Base-by-base conservation (phyloP, 2,329 filamentous ascomycete species). In the Emergomyces pasteurianus region DNA sequence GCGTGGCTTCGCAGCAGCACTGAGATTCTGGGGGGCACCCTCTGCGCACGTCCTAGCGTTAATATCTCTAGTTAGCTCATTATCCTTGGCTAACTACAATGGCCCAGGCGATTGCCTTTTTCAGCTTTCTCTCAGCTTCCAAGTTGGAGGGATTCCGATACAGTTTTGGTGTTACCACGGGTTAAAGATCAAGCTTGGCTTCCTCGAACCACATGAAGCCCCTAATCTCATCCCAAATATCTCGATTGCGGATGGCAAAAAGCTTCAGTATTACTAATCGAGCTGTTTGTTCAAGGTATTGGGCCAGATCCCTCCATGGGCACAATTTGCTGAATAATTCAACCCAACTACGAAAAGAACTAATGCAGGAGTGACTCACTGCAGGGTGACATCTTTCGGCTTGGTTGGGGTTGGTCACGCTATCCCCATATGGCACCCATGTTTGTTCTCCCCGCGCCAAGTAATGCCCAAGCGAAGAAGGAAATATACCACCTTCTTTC, bases 101-200 rank as follows among this genome's bases (percentile, higher is more conserved):
- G 43, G 5, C 28, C 57, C 46, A 26, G 16, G 57, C 57, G 49
- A 40, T 52, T 52, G 38, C 57, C 43, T 58, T n/a, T 59, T 59
- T 59, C 31, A 28, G 57, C 57, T 3, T 8, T 18, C 34, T 40
- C 28, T 26, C 18, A 18, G 46, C 47, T 26, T n/a, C 28, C 40
- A 36, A 36, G 21, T n/a, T 18, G 36, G 40, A 4, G 38, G 21
- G 10, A 42, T 31, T 49, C n/a, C 23, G 18, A 38, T 40, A 38
- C 34, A 40, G 21, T 40, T 38, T 52, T 55, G 34, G 21, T 34
- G 26, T 55, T 26, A 40, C 52, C 34, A 21, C 38, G 52, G 34
- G 52, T n/a, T 26, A 21, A 40, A 12, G 2, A 40, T 38, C 34
- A 38, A 40, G 34, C 38, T 55, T 38, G 8, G 26, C 34, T 21